Evolutionary conservation across 352 stramenopile genomes (phyloP).

Genomic region (Phytophthora sojae): DNA sequence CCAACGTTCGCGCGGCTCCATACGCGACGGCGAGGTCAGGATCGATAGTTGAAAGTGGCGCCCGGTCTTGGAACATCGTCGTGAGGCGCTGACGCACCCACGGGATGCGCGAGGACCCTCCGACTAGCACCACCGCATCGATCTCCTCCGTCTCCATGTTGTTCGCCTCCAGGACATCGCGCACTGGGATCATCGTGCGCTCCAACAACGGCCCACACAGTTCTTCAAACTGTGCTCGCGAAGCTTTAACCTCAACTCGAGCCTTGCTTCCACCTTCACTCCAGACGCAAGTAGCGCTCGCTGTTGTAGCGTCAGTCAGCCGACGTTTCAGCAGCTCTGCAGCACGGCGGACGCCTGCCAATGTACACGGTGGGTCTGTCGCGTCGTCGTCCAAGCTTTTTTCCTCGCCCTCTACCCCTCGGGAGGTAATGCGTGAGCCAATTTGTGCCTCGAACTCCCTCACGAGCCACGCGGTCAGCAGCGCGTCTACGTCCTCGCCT

Average conservation of each 20-base stretch:
- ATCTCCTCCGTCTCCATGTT: slow-evolving; percentile 63
- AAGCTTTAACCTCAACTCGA: slow-evolving; percentile 42
- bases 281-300: slow-evolving; percentile 48
- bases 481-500: slow-evolving; percentile 94
- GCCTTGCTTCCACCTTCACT: slow-evolving; percentile 8
- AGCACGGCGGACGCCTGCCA: slow-evolving; percentile 57
- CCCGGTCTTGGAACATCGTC: slow-evolving; percentile 54
- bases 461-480: slow-evolving; percentile 89
- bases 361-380: slow-evolving; percentile 58
- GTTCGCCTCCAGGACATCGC: slow-evolving; percentile 61
- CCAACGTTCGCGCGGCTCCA: slow-evolving; percentile 61
- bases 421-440: slow-evolving; percentile 39
- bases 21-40: slow-evolving; percentile 75
- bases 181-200: slow-evolving; percentile 63
- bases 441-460: slow-evolving; percentile 74
- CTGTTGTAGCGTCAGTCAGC: slow-evolving; percentile 38
- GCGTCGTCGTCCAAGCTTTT: slow-evolving; percentile 28
- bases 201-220: slow-evolving; percentile 57
- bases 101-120: slow-evolving; percentile 62
- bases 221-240: slow-evolving; percentile 54
- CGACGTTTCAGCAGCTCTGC: slow-evolving; percentile 67
- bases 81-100: slow-evolving; percentile 60
- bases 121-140: slow-evolving; percentile 67
- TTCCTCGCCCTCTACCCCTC: slow-evolving; percentile 27
- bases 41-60: slow-evolving; percentile 65